Conservation (phyloP, 2,329 filamentous ascomycete species). For the Fusarium lateritium region DNA sequence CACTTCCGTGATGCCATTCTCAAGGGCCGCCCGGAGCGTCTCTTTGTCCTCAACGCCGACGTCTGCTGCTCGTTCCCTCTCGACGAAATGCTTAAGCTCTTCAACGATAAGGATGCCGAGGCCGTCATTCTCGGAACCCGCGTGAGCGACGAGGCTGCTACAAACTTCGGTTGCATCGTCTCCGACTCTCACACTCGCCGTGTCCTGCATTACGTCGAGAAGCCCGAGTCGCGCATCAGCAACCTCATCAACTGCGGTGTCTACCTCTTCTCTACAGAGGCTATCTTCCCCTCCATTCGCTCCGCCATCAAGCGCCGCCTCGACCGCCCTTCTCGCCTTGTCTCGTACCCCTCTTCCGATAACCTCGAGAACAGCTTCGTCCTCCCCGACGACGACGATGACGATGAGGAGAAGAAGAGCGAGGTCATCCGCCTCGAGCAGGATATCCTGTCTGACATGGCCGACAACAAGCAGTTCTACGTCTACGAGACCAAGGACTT, state of each 20-base stretch:
- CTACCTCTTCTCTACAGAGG: constrained; percentile 95
- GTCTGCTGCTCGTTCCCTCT: constrained; percentile 99
- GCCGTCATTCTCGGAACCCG: constrained; percentile 95
- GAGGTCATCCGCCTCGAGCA: constrained; percentile 96
- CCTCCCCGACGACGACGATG: constrained; percentile 66
- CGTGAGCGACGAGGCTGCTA: constrained; percentile 90
- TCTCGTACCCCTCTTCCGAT: constrained; percentile 96
- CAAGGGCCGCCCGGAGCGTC: constrained; percentile 92
- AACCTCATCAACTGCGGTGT: constrained; percentile 99
- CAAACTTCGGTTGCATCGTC: constrained; percentile 98
- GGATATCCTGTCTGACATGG: constrained; percentile 94
- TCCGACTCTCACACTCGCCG: constrained; percentile 94
- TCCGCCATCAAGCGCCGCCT: constrained; percentile 95
- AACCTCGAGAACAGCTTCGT: constrained; percentile 81
- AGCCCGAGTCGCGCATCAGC: constrained; percentile 96
- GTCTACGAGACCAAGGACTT: constrained; percentile 99
- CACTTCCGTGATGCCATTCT: constrained; percentile 99
- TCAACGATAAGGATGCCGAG: constrained; percentile 95
- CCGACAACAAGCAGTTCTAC: constrained; percentile 98
- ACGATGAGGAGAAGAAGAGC: constrained; percentile 83
- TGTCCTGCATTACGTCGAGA: constrained; percentile 99
- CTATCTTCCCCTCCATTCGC: constrained; percentile 96
- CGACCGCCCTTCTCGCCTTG: constrained; percentile 84
- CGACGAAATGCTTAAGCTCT: constrained; percentile 93
- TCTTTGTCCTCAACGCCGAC: constrained; percentile 98